These are phyloP conservation scores for Grammothele lineata DNA, from an alignment of 768 basidiomycete species.

Conservation along the genomic window DNA sequence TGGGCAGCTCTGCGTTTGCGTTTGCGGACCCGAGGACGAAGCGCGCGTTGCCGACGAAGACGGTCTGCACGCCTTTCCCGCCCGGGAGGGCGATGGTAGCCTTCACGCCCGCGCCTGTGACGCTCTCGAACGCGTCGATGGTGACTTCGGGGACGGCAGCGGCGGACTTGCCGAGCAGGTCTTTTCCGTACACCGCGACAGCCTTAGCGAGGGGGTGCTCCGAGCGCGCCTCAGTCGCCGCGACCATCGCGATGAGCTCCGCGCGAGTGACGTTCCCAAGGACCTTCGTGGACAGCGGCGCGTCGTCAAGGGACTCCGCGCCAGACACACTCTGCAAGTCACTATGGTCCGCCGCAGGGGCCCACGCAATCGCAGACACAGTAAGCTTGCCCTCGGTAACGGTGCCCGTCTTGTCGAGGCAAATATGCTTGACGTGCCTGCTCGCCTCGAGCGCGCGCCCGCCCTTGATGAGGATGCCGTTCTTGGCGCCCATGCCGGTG, in stretches of 20 bases:
- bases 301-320: slow-evolving; percentile 11
- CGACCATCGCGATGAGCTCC: slow-evolving; percentile 73
- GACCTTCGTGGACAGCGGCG: slow-evolving; percentile 31
- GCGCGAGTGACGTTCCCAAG: slow-evolving; percentile 62
- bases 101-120: slow-evolving; percentile 86
- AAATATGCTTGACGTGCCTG: slow-evolving; percentile 71
- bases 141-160: slow-evolving; percentile 44
- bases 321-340: slow-evolving; percentile 18
- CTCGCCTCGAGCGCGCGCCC: slow-evolving; percentile 93
- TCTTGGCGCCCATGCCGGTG: slow-evolving; percentile 93
- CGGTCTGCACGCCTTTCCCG: slow-evolving; percentile 39
- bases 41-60: slow-evolving; percentile 72
- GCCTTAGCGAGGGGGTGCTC: slow-evolving; percentile 97
- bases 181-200: slow-evolving; percentile 77
- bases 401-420: slow-evolving; percentile 97
- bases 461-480: slow-evolving; percentile 98
- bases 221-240: slow-evolving; percentile 84
- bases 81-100: slow-evolving; percentile 56
- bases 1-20: slow-evolving; percentile 50
- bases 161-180: slow-evolving; percentile 42
- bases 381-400: slow-evolving; percentile 92
- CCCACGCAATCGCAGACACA: slow-evolving; percentile 79
- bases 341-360: slow-evolving; percentile 32
- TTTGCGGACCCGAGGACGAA: slow-evolving; percentile 60
- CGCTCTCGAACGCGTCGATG: slow-evolving; percentile 77